A percentile compares a stretch with the other conserved stretches of the same genome.
Conservation (phyloP, 176 grass and related monocot genomes). For the Pharus latifolius region DNA sequence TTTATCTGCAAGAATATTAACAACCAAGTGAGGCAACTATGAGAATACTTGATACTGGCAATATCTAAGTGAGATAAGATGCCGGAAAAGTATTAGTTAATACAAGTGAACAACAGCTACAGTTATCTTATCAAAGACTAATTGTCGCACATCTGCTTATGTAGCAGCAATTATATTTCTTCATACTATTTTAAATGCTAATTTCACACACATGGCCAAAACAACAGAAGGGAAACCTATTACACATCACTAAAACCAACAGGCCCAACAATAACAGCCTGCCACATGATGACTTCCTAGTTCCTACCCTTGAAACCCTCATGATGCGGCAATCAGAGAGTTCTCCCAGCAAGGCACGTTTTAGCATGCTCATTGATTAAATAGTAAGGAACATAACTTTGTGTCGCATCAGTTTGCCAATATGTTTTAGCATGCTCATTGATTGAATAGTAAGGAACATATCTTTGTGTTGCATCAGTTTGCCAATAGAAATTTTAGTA, state of each 20-base stretch:
- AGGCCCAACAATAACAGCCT: no score
- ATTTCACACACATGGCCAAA: neutral
- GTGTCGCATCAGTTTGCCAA: neutral
- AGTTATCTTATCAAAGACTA: neutral
- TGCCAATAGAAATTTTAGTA: neutral
- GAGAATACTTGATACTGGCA: neutral
- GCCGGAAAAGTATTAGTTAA: conserved; percentile 1
- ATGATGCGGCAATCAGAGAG: no score
- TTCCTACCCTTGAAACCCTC: no score
- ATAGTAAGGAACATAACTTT: neutral
- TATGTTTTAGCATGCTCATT: no score
- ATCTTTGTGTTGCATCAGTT: neutral
- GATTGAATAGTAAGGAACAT: neutral
- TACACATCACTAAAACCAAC: neutral
- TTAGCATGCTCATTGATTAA: no score
- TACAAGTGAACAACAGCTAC: neutral
- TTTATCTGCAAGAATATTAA: conserved; percentile 31
- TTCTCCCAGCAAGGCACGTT: no score
- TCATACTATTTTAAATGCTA: neutral
- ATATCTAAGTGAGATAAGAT: neutral
- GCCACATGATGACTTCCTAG: no score
- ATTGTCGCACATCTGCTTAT: neutral
- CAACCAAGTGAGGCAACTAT: neutral
- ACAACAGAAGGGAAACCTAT: neutral
- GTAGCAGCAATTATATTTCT: neutral